phyloP scores from a whole-genome alignment of 108 stramenopile species.

The Seminavis robusta region DNA sequence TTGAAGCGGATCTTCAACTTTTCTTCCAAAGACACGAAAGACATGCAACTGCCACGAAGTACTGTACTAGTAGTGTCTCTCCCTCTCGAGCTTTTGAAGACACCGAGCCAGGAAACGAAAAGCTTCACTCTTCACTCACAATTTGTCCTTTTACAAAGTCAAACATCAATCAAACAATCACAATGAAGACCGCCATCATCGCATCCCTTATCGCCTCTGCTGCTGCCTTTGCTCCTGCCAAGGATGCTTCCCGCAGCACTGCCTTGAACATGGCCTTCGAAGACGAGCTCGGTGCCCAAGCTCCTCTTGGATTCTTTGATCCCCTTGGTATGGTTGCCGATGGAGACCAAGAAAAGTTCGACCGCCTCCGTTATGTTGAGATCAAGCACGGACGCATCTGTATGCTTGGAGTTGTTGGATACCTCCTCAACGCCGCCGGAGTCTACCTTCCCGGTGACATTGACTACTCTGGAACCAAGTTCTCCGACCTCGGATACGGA shows the following conservation, averaged over 20 bases:
- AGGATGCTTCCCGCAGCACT: too few species aligned
- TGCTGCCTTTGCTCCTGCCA: slow-evolving; percentile 63
- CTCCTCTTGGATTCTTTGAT: slow-evolving; percentile 85
- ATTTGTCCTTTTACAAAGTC: too few species aligned
- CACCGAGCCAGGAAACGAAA: too few species aligned
- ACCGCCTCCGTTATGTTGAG: slow-evolving; percentile 57
- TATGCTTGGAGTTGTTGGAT: slow-evolving; percentile 60
- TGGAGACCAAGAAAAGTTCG: slow-evolving; percentile 45
- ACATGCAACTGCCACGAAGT: too few species aligned
- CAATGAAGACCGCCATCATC: slow-evolving; percentile 63
- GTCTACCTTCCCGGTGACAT: slow-evolving; percentile 36
- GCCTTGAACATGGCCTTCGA: too few species aligned
- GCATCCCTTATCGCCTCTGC: slow-evolving; percentile 53
- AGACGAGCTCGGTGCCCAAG: slow-evolving; percentile 82
- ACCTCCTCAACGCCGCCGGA: slow-evolving; percentile 36
- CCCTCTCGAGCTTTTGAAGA: too few species aligned
- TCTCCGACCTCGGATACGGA: slow-evolving; percentile 30
- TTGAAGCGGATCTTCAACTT: too few species aligned
- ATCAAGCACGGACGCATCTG: slow-evolving; percentile 77
- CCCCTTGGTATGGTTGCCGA: slow-evolving; percentile 55
- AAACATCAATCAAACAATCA: too few species aligned
- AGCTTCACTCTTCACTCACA: too few species aligned
- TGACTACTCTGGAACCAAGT: slow-evolving; percentile 31
- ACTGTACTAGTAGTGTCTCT: too few species aligned
- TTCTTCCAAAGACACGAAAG: too few species aligned